Base-by-base conservation (phyloP, 352 stramenopile genomes). In the Blastocystis sp. region DNA sequence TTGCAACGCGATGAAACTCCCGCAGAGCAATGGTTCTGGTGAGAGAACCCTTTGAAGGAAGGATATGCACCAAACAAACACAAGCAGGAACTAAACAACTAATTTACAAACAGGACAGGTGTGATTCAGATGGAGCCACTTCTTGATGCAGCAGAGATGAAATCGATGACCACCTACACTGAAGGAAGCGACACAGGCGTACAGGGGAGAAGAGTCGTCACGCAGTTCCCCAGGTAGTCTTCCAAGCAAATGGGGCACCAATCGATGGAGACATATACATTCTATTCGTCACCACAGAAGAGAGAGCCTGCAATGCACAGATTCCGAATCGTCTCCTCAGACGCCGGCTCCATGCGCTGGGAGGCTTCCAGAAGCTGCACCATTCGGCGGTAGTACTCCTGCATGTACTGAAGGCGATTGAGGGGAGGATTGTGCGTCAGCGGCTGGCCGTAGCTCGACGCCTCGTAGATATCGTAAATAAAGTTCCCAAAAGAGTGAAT, bases 51-150 rank as follows among this genome's bases (percentile, higher is more conserved):
- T 57, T 57, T 17, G 48, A 17, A 14, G 48, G 48, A 57, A 14
- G 48, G 48, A 57, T 57, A 57, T 57, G 48, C 14, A 14, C 6
- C 14, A 14, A 57, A 57, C 6, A 57, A 57, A 57, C 6, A 76
- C 34, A 57, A 57, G 54, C 66, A 76, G 10, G 24, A 59, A 60
- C 66, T 76, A 76, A 76, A 76, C 52, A 17, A 76, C 42, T 45
- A 76, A 28, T 48, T 76, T 76, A 76, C 66, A 76, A 48, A 76
- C 66, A n/a, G 66, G 66, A 60, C 66, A 76, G 24, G 66, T 76
- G 48, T 76, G 66, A 76, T 76, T 76, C 66, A 76, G 34, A 76
- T 76, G 66, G 7, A 76, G 38, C 66, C 66, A 76, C 42, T 54
- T 48, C 21, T 76, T 76, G 66, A 76, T 76, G 52, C 66, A 76